phyloP scores from a whole-genome alignment of 768 basidiomycete species.

The Pulveroboletus ravenelii region DNA sequence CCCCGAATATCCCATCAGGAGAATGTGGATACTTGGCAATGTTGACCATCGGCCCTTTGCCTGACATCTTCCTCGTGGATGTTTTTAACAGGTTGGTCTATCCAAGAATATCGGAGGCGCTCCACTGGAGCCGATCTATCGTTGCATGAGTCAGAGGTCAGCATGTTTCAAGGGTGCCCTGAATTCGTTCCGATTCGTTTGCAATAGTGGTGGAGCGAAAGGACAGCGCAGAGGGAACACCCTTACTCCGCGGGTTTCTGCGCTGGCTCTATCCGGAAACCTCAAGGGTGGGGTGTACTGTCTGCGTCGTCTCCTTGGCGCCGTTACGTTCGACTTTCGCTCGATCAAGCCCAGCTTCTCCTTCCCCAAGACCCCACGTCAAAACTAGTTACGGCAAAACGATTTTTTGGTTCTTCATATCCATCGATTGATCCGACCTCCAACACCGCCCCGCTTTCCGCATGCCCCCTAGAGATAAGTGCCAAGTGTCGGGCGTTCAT shows the following conservation, averaged over 20 bases:
- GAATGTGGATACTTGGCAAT: conserved; percentile 2
- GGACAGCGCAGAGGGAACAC: neutral
- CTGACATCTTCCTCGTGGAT: conserved; percentile 1
- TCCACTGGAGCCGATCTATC: conserved; percentile 3
- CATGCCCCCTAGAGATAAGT: conserved; percentile 1
- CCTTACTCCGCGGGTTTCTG: neutral
- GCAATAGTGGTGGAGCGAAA: neutral
- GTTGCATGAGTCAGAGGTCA: conserved; percentile 1
- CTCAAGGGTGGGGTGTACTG: neutral
- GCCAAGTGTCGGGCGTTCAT: conserved; percentile 3
- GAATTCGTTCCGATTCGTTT: neutral
- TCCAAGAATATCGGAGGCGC: neutral
- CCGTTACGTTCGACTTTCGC: conserved; percentile 3
- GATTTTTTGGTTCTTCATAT: neutral
- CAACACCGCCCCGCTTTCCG: conserved; percentile 14
- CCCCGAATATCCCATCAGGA: conserved; percentile 7
- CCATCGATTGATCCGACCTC: conserved; percentile 3
- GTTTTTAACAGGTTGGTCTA: neutral
- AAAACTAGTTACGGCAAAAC: conserved; percentile 1
- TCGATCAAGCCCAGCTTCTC: neutral
- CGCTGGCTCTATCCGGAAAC: neutral
- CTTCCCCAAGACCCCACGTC: neutral
- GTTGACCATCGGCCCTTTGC: neutral
- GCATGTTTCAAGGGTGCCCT: neutral
- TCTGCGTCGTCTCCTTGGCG: neutral